phyloP scores from a whole-genome alignment of 2,329 filamentous ascomycete species.

The Monilinia fructicola region DNA sequence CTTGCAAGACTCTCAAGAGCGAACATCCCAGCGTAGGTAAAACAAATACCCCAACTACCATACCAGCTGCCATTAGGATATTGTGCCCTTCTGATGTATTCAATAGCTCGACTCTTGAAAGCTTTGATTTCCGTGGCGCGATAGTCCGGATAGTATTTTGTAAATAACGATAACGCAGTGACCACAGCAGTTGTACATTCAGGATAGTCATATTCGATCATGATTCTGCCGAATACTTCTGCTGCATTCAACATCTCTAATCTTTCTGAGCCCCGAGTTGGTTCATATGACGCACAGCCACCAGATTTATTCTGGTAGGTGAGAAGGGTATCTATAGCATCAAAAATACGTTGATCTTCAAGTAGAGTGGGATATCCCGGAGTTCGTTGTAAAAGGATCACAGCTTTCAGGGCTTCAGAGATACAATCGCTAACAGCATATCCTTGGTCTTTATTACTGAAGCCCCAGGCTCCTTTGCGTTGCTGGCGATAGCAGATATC shows the following conservation, averaged over 20 bases:
- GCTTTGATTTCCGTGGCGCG: conserved; percentile 69
- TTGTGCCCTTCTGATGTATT: conserved; percentile 81
- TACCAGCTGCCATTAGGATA: conserved; percentile 90
- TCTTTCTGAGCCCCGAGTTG: conserved; percentile 71
- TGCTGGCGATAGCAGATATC: conserved; percentile 83
- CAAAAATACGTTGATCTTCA: conserved; percentile 74
- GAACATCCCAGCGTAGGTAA: conserved; percentile 97
- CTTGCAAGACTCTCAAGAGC: conserved; percentile 81
- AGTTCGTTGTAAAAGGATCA: conserved; percentile 79
- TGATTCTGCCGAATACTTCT: conserved; percentile 94
- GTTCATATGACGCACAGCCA: conserved; percentile 88
- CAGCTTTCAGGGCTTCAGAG: conserved; percentile 83
- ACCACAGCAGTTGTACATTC: conserved; percentile 97
- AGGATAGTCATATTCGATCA: conserved; percentile 98
- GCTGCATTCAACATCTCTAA: conserved; percentile 90
- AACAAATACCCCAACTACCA: conserved; percentile 96
- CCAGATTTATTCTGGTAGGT: conserved; percentile 87
- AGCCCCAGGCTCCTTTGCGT: conserved; percentile 92
- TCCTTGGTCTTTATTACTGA: conserved; percentile 88
- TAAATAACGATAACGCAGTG: conserved; percentile 81
- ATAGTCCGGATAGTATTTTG: conserved; percentile 78
- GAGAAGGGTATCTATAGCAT: conserved; percentile 86
- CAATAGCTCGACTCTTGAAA: conserved; percentile 72
- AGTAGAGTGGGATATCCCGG: conserved; percentile 73
- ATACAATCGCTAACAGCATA: conserved; percentile 96